Evolutionary conservation across 2,329 filamentous ascomycete species (phyloP), one percentile per base, ranked within the genome.

Genomic region (Chrysoporthe puriensis): DNA sequence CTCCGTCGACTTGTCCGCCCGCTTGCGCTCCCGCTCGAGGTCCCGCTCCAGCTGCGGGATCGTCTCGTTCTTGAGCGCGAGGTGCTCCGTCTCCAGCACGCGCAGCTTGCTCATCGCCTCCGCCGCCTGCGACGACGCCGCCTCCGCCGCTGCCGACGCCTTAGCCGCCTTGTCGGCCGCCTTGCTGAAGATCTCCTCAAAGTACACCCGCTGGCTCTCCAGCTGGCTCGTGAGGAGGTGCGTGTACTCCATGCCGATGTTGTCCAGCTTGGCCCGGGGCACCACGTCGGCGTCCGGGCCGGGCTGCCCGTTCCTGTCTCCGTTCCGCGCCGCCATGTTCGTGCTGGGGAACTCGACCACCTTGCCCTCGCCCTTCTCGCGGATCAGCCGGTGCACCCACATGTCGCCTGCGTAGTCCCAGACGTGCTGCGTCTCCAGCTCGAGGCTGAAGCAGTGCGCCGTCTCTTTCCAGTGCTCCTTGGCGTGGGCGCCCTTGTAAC

Each of bases 321-420:
- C 73, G 58, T 73, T 74, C 21, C 75, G 68, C 26, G 70, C 66
- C 61, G 73, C 70, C 63, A 65, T 71, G 50, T 72, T 70, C 36
- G 71, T 82, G 69, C 84, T 81, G 0, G 94, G 93, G n/a, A 97
- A 84, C 77, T 98, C 95, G 21, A 97, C 91, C 3, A 97, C 85
- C 78, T 97, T 97, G 34, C 93, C 93, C 77, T 97, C 94, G 11
- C 93, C 90, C 81, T 97, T 97, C 75, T 94, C 93, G 72, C 97
- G 91, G 66, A 99, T 97, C 63, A 98, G 88, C 11, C 96, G 90
- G 79, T 99, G 96, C 61, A 98, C 96, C 85, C 97, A 99, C 75
- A 91, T 92, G 76, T 99, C 96, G 4, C 93, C 94, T 0, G 92
- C 93, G 72, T 99, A 99, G 79, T 99, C 96, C 96, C 96, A 99